phyloP scores from a whole-genome alignment of 805 yeast species.

The Yarrowia alimentaria region DNA sequence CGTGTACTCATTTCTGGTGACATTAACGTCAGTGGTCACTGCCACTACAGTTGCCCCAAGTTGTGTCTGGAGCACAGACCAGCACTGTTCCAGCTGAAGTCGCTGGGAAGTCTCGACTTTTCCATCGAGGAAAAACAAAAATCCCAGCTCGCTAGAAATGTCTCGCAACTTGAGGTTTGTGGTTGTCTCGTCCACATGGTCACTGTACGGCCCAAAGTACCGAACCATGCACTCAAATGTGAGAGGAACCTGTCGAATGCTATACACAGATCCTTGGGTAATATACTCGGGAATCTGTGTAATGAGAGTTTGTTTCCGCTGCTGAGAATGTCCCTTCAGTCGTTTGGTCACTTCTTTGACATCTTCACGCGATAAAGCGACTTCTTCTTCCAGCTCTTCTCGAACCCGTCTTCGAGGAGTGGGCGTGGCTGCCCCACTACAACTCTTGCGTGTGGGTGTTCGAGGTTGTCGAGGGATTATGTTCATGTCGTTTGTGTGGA shows the following conservation, averaged over 20 bases:
- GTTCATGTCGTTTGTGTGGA: slow-evolving; percentile 7
- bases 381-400: slow-evolving; percentile 2
- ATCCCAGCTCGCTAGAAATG: slow-evolving; percentile 18
- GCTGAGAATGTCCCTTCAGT: slow-evolving; percentile 3
- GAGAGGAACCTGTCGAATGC: slow-evolving; percentile 20
- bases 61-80: slow-evolving; percentile 2
- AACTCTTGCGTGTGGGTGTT: slow-evolving; percentile 21
- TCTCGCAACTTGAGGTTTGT: slow-evolving; percentile 5
- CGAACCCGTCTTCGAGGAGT: slow-evolving; percentile 18
- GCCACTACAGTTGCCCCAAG: slow-evolving; percentile 18
- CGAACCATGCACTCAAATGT: slow-evolving; percentile 14
- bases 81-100: slow-evolving; percentile 6
- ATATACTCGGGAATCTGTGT: slow-evolving; percentile 4
- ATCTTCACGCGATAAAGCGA: neutral
- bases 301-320: neutral
- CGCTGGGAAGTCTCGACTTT: neutral
- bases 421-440: slow-evolving; percentile 18
- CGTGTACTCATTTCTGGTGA: neutral
- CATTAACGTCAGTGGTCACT: slow-evolving; percentile 2
- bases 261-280: slow-evolving; percentile 16
- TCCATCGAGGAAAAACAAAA: slow-evolving; percentile 8
- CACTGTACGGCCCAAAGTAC: slow-evolving; percentile 9
- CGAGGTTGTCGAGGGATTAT: slow-evolving; percentile 25
- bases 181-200: slow-evolving; percentile 8
- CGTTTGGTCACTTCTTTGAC: slow-evolving; percentile 16